These are phyloP conservation scores for Pulveroboletus frians DNA, from an alignment of 768 basidiomycete genomes.

Conservation along the genomic window DNA sequence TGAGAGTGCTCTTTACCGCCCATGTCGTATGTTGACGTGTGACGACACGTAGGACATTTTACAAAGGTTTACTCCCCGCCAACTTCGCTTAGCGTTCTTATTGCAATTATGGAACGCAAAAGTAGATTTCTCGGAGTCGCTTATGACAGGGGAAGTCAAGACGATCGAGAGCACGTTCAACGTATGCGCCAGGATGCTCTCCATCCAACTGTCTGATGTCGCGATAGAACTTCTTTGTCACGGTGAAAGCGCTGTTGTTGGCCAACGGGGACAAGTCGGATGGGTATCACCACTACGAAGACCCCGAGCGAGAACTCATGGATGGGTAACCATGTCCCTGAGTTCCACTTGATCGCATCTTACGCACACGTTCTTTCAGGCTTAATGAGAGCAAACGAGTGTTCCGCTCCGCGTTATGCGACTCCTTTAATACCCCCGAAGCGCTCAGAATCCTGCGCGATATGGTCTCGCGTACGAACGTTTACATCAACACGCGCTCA, in stretches of 20 bases:
- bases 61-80: conserved; percentile 74
- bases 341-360: conserved; percentile 7
- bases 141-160: conserved; percentile 86
- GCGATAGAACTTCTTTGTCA: conserved; percentile 87
- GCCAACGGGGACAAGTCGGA: conserved; percentile 48
- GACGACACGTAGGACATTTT: conserved; percentile 67
- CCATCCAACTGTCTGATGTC: conserved; percentile 2
- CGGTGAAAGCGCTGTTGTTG: conserved; percentile 71
- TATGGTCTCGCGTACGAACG: conserved; percentile 78
- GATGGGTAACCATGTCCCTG: conserved; percentile 42
- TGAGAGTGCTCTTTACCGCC: conserved; percentile 35
- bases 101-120: conserved; percentile 88
- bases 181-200: conserved; percentile 42
- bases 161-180: conserved; percentile 80
- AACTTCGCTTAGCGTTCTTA: conserved; percentile 88
- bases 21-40: conserved; percentile 2
- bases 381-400: conserved; percentile 66
- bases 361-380: conserved; percentile 36
- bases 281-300: conserved; percentile 60
- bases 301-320: conserved; percentile 63
- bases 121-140: conserved; percentile 88
- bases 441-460: conserved; percentile 75
- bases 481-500: conserved; percentile 73
- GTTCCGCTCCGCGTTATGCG: conserved; percentile 86
- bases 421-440: conserved; percentile 93